These are phyloP conservation scores for Echeveria elegans DNA, from an alignment of 164 flowering plant genomes.

Conservation along the genomic window DNA sequence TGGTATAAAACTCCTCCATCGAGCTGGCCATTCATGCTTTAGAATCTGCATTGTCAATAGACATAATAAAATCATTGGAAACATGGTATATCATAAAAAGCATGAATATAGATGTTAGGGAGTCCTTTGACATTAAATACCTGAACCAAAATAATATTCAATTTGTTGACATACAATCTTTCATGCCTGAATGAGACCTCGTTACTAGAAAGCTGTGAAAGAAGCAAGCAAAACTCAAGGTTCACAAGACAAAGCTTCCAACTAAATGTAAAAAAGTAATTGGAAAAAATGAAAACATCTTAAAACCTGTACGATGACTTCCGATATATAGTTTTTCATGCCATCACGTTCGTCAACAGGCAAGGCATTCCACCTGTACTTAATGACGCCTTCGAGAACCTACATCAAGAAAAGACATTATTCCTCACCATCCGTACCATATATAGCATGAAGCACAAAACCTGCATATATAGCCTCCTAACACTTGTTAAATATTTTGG, in stretches of 20 bases:
- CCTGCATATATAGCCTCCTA: not conserved
- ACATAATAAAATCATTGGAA: not conserved
- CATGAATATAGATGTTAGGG: not conserved
- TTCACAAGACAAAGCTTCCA: not conserved
- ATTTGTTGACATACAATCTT: constrained; percentile 88
- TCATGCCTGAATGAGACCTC: constrained; percentile 84
- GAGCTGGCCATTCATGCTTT: constrained; percentile 98
- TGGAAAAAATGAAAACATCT: not conserved
- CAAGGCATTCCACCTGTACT: constrained; percentile 97
- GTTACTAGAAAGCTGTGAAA: constrained; percentile 74
- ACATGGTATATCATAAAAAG: too few species aligned
- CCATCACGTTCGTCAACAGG: constrained; percentile 96
- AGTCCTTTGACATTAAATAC: constrained; percentile 20
- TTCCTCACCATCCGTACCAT: not conserved
- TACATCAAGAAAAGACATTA: constrained; percentile 15
- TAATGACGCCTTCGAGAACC: constrained; percentile 97
- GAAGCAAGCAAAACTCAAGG: constrained; percentile 8
- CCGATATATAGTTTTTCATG: constrained; percentile 97
- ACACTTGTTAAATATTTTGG: too few species aligned
- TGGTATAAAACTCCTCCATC: constrained; percentile 91
- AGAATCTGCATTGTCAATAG: constrained; percentile 44
- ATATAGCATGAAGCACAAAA: not conserved
- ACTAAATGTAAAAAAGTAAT: not conserved
- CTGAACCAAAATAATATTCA: constrained; percentile 92
- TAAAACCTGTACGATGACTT: constrained; percentile 88